Base-by-base conservation (phyloP, 345 rosid genomes). In the Sapria himalayana region DNA sequence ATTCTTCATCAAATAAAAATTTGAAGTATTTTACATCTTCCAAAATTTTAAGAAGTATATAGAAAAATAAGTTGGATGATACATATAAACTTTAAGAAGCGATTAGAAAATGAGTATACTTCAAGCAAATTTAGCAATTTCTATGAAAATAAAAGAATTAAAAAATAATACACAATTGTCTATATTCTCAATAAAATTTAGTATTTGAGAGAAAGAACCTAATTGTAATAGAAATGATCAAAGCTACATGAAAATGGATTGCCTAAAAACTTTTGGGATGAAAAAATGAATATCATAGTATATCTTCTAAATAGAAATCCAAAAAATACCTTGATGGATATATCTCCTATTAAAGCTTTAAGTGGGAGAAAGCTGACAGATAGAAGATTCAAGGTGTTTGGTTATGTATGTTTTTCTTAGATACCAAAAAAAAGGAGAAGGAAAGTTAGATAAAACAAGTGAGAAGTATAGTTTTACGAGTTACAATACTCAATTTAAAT, bases 1-100 rank as follows among this genome's bases (percentile, higher is more conserved):
- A 16, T 25, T 43, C n/a, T 43, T 43, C n/a, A 25, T 43, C 15
- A 25, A 43, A 4, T 2, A 20, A 19, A 20, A 39, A 39, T 39
- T 10, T 19, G 13, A 39, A 9, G 22, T 15, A 2, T 25, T 15
- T 16, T 0, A 15, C 5, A 11, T 9, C 14, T 16, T 27, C 8
- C 15, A 43, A 22, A 27, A 19, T 1, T 43, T 25, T 9, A 43
- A 43, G 13, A 13, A 18, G 9, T 27, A 15, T 43, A 15, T 27
- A 16, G 46, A 16, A 4, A 27, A 25, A 15, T 35, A 41, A 41
- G 25, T 17, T 14, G 4, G 32, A 7, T 11, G 23, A 8, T 2
- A 3, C 15, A 41, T 41, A 2, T 22, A 41, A 23, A 14, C n/a
- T 13, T n/a, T n/a, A 22, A 13, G 4, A 29, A 2, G 16, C 5